Evolutionary conservation across 2,329 filamentous ascomycete species (phyloP).

Genomic region (Rutstroemia sp.): DNA sequence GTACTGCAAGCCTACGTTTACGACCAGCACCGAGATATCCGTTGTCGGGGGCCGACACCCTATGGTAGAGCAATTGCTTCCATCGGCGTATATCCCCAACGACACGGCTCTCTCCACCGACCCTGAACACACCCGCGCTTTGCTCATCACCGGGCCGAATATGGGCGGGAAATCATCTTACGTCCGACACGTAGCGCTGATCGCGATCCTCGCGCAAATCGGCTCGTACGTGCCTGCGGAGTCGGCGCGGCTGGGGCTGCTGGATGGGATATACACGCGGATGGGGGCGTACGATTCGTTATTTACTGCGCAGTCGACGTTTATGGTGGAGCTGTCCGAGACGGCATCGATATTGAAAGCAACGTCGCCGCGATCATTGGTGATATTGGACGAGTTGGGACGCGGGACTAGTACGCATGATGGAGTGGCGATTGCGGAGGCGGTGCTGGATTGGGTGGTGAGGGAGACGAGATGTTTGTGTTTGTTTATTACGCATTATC

Average conservation of each 20-base stretch:
- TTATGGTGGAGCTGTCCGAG: constrained; percentile 96
- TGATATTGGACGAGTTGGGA: constrained; percentile 92
- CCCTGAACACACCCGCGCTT: constrained; percentile 46
- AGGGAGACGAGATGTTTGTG: constrained; percentile 68
- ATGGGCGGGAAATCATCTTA: constrained; percentile 99
- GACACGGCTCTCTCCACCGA: constrained; percentile 64
- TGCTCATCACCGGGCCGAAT: constrained; percentile 88
- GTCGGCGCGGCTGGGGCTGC: constrained; percentile 65
- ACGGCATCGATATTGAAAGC: constrained; percentile 85
- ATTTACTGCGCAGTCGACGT: constrained; percentile 88
- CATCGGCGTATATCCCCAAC: constrained; percentile 88
- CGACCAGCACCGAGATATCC: constrained; percentile 57
- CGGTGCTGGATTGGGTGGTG: constrained; percentile 80
- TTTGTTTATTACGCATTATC: constrained; percentile 97
- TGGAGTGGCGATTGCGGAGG: constrained; percentile 89
- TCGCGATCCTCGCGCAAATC: constrained; percentile 89
- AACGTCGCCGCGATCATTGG: constrained; percentile 74
- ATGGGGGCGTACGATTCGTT: constrained; percentile 96
- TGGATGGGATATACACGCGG: constrained; percentile 89
- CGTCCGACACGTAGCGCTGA: constrained; percentile 84
- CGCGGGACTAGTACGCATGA: constrained; percentile 92
- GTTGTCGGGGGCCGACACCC: constrained; percentile 78
- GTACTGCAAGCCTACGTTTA: constrained; percentile 70
- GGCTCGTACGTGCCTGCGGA: constrained; percentile 87
- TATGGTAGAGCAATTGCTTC: constrained; percentile 87